Conservation (phyloP, 805 yeast species). For the Barnettozyma botsteinii region DNA sequence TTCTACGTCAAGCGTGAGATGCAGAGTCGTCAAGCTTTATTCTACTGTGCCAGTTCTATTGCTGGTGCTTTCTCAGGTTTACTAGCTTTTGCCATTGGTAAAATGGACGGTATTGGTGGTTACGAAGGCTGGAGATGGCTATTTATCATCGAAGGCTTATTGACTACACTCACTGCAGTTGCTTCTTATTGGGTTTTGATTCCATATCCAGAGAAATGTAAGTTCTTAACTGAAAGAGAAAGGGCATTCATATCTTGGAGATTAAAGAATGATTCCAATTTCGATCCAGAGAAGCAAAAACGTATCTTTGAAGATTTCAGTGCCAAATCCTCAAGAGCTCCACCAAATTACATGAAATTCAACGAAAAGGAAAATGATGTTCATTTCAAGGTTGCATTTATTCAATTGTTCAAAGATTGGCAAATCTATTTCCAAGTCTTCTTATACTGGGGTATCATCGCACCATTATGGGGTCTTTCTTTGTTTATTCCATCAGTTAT, state of each 20-base stretch:
- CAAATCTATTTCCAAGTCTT: constrained; percentile 27
- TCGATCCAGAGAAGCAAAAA: constrained; percentile 4
- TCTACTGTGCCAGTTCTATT: constrained; percentile 33
- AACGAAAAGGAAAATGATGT: constrained; percentile 11
- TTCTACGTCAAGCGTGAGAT: constrained; percentile 35
- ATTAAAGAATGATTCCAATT: constrained; percentile 12
- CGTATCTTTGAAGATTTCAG: not conserved
- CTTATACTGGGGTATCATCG: constrained; percentile 26
- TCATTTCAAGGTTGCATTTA: constrained; percentile 9
- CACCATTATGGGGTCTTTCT: constrained; percentile 33
- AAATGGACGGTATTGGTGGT: constrained; percentile 29
- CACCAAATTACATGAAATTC: constrained; percentile 9
- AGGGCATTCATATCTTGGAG: constrained; percentile 19
- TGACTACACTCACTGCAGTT: constrained; percentile 34
- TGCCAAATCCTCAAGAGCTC: not conserved
- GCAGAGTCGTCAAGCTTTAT: constrained; percentile 32
- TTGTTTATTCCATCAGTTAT: constrained; percentile 39
- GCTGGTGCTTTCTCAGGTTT: constrained; percentile 42
- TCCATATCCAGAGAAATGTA: constrained; percentile 38
- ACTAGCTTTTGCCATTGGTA: constrained; percentile 35
- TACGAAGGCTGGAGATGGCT: constrained; percentile 41
- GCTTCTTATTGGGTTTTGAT: constrained; percentile 31
- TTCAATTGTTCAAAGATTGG: constrained; percentile 26
- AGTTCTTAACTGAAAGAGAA: constrained; percentile 37
- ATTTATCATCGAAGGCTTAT: constrained; percentile 27